These are phyloP conservation scores for Selaginella moellendorffii DNA, from an alignment of 75 land plant species.

Conservation along the genomic window DNA sequence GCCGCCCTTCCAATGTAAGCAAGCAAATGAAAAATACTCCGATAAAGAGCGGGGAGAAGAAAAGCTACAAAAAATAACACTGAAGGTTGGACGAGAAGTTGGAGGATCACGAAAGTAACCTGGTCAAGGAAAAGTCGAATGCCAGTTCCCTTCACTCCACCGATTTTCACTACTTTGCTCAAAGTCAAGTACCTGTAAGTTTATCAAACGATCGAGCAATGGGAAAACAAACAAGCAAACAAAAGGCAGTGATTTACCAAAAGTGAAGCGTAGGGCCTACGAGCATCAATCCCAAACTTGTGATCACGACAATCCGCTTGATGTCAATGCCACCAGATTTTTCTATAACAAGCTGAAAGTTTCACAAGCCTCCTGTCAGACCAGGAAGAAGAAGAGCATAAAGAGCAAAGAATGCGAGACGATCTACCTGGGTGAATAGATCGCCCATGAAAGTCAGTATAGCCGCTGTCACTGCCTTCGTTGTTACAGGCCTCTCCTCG, in stretches of 20 bases:
- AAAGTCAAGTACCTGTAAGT: slow-evolving; percentile 54
- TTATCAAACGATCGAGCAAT: background rate
- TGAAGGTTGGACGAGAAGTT: background rate
- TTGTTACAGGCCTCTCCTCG: slow-evolving; percentile 42
- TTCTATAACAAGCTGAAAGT: slow-evolving; percentile 57
- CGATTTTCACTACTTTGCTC: slow-evolving; percentile 45
- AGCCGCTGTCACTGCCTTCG: slow-evolving; percentile 74
- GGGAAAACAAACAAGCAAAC: background rate
- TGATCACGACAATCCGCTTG: slow-evolving; percentile 50
- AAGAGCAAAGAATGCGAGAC: background rate
- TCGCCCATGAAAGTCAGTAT: slow-evolving; percentile 66
- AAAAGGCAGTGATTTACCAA: slow-evolving; percentile 40
- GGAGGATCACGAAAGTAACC: slow-evolving; percentile 24
- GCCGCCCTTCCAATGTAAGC: slow-evolving; percentile 61
- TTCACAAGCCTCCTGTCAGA: background rate
- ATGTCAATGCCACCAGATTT: slow-evolving; percentile 37
- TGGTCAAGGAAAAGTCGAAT: slow-evolving; percentile 81
- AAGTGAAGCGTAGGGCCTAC: slow-evolving; percentile 89
- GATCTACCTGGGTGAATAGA: slow-evolving; percentile 68
- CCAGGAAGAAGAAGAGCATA: slow-evolving; percentile 4
- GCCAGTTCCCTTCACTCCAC: slow-evolving; percentile 55
- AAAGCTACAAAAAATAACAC: slow-evolving; percentile 36
- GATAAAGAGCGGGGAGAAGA: slow-evolving; percentile 81
- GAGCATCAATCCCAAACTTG: slow-evolving; percentile 62
- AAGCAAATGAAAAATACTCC: slow-evolving; percentile 65